A percentile compares a stretch with the other conserved stretches of the same genome.
phyloP scores from a whole-genome alignment of 371 early-diverging fungal species.

The Choanephora cucurbitarum region DNA sequence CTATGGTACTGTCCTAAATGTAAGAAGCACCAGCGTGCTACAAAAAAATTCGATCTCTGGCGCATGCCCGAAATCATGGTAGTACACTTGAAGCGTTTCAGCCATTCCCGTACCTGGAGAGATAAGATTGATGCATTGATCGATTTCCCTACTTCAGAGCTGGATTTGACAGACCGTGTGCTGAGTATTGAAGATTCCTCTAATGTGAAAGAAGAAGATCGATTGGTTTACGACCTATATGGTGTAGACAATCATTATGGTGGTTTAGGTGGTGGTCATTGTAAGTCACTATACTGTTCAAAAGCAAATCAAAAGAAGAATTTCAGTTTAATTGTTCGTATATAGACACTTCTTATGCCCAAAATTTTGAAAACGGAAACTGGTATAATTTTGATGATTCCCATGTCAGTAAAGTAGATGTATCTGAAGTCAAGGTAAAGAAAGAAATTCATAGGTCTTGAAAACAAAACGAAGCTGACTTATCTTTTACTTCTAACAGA shows the following conservation, averaged over 20 bases:
- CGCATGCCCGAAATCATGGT: constrained; percentile 85
- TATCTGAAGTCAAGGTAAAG: constrained; percentile 57
- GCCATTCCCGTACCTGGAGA: constrained; percentile 70
- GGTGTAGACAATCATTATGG: constrained; percentile 92
- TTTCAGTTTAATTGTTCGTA: too few relatives aligned
- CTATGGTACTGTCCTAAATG: constrained; percentile 87
- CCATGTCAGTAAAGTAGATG: constrained; percentile 65
- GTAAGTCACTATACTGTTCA: constrained; percentile 44
- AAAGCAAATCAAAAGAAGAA: too few relatives aligned
- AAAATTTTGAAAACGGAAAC: constrained; percentile 64
- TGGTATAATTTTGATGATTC: constrained; percentile 95
- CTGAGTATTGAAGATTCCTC: constrained; percentile 21
- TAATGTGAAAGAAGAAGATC: constrained; percentile 19
- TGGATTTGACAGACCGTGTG: constrained; percentile 66
- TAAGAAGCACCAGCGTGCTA: constrained; percentile 76
- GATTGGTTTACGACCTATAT: constrained; percentile 77
- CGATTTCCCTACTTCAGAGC: constrained; percentile 73
- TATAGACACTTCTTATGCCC: constrained; percentile 88
- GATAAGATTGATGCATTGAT: constrained; percentile 87
- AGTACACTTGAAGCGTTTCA: constrained; percentile 91
- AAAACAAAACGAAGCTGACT: too few relatives aligned
- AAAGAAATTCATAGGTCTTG: too few relatives aligned
- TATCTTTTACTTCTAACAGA: constrained; percentile 36
- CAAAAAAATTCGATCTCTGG: constrained; percentile 88
- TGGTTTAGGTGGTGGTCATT: constrained; percentile 93